These are phyloP conservation scores for Scleroderma bovista DNA, from an alignment of 768 basidiomycete genomes.

Conservation along the genomic window DNA sequence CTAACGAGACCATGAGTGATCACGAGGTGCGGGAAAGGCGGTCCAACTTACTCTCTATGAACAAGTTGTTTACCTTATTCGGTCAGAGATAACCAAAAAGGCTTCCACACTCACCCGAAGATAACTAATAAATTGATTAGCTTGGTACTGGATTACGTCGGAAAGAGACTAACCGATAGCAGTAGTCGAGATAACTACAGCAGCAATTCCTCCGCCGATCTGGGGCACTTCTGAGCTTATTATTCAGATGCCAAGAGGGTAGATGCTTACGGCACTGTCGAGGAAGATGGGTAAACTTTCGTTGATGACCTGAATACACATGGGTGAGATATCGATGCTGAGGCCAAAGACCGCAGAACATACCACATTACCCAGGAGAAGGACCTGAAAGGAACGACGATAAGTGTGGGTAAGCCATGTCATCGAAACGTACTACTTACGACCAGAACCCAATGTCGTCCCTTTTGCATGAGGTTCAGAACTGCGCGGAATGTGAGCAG, in stretches of 20 bases:
- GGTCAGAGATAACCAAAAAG: background rate
- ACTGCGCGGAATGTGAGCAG: constrained; percentile 32
- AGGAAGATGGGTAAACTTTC: constrained; percentile 82
- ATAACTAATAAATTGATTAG: constrained; percentile 46
- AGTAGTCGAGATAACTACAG: constrained; percentile 72
- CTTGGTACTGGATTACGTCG: background rate
- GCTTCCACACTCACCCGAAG: constrained; percentile 56
- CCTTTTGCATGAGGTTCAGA: constrained; percentile 49
- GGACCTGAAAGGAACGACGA: constrained; percentile 43
- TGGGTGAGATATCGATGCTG: background rate
- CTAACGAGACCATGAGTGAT: constrained; percentile 14
- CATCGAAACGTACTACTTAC: constrained; percentile 37
- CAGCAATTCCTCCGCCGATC: constrained; percentile 68
- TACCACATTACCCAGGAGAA: constrained; percentile 86
- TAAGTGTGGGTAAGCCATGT: constrained; percentile 2
- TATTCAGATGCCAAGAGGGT: background rate
- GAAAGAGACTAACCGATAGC: constrained; percentile 37
- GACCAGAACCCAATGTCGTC: constrained; percentile 92
- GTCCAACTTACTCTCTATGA: constrained; percentile 33
- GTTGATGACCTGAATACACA: constrained; percentile 57
- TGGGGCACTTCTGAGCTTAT: constrained; percentile 8
- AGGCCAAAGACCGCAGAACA: constrained; percentile 19
- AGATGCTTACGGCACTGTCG: constrained; percentile 51
- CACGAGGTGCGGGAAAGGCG: background rate
- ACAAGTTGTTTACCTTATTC: constrained; percentile 1